These are phyloP conservation scores for Cercophora samala DNA, from an alignment of 495 filamentous ascomycete species.

Conservation along the genomic window DNA sequence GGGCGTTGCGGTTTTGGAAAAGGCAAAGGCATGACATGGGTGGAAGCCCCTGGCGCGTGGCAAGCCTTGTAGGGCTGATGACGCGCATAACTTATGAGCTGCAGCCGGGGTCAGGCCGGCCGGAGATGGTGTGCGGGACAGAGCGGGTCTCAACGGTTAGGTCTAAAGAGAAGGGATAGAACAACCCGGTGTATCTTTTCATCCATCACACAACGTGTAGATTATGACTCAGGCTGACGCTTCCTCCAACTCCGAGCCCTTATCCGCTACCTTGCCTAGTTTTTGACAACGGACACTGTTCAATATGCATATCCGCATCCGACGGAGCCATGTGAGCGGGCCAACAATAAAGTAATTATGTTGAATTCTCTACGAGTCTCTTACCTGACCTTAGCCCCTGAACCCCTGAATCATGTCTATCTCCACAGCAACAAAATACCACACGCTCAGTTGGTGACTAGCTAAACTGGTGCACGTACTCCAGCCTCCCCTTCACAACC, in stretches of 20 bases:
- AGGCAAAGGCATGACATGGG: neutral
- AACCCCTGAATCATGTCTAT: neutral
- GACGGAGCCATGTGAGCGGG: too few relatives aligned
- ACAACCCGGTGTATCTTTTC: neutral
- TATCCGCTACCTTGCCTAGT: too few relatives aligned
- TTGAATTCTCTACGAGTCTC: neutral
- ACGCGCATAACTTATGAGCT: neutral
- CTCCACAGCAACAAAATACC: too few relatives aligned
- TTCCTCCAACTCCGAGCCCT: too few relatives aligned
- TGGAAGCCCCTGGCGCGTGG: neutral
- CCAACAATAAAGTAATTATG: too few relatives aligned
- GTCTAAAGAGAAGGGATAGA: neutral
- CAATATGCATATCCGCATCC: too few relatives aligned
- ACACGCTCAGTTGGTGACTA: too few relatives aligned
- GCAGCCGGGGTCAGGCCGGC: neutral
- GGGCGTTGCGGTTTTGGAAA: neutral
- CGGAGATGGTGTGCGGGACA: neutral
- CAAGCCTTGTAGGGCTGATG: neutral
- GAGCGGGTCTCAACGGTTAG: neutral
- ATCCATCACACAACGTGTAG: neutral
- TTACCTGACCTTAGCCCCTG: neutral
- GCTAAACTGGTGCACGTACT: neutral
- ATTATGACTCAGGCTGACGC: too few relatives aligned
- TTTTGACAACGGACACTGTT: too few relatives aligned
- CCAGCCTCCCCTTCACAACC: neutral